These are phyloP conservation scores for Pleurotus ostreatus DNA, from an alignment of 768 basidiomycete genomes.

Conservation along the genomic window DNA sequence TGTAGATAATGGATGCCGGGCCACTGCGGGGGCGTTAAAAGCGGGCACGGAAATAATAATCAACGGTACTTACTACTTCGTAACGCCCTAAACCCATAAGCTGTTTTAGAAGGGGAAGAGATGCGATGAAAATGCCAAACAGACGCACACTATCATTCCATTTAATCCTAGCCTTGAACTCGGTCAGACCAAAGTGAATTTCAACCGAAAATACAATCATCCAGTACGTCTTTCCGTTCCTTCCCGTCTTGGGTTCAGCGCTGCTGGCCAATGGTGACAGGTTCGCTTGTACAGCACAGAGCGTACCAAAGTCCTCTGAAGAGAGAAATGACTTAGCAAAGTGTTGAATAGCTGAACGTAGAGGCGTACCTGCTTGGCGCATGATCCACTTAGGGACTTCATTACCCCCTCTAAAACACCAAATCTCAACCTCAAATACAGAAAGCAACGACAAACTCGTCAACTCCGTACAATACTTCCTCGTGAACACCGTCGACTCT, in stretches of 20 bases:
- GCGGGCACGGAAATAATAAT: no score
- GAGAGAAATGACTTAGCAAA: neutral
- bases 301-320: conserved; percentile 66
- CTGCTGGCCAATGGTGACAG: conserved; percentile 68
- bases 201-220: conserved; percentile 82
- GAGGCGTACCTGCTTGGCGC: conserved; percentile 45
- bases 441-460: conserved; percentile 72
- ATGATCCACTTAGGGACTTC: conserved; percentile 72
- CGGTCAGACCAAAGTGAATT: conserved; percentile 79
- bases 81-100: conserved; percentile 44
- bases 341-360: neutral
- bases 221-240: conserved; percentile 71
- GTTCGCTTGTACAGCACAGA: conserved; percentile 78
- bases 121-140: neutral
- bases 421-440: conserved; percentile 81
- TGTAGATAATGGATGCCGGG: conserved; percentile 78
- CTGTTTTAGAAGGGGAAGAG: neutral
- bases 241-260: conserved; percentile 63
- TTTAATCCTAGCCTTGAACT: conserved; percentile 79
- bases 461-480: conserved; percentile 81
- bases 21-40: conserved; percentile 39
- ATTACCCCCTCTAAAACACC: conserved; percentile 80
- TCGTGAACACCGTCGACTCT: conserved; percentile 75
- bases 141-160: conserved; percentile 71
- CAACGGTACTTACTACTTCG: conserved; percentile 61